Evolutionary conservation across 169 alveolate genomes (phyloP), one percentile per base, ranked within the genome.

Genomic region (Plasmodium relictum): DNA sequence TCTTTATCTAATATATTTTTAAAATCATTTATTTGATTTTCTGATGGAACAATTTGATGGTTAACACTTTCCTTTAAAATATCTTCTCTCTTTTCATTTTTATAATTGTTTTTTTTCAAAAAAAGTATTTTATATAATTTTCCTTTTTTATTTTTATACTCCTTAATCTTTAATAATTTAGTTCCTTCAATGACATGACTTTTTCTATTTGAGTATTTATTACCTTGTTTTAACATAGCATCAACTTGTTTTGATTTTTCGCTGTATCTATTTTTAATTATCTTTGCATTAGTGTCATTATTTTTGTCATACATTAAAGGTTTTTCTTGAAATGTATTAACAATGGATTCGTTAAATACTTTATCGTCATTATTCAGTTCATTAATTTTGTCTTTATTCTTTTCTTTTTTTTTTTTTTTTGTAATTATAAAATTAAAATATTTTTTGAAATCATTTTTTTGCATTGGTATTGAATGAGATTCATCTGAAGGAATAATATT

Each of bases 351-450:
- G 39, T 31, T 31, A 31, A 31, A 31, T 2, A 31, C 3, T 3
- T 31, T 31, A 26, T 14, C 14, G 6, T 62, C 66, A 18, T 45
- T 18, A 26, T 61, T 41, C 16, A 2, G 48, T 42, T 61, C 59
- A 31, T 14, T 5, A 62, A 37, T 54, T 44, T 62, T 62, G n/a
- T 6, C 24, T 76, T 76, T 76, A 18, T 76, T n/a, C 14, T 12
- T 76, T 76, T 59, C 37, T 26, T 37, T 20, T 37, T 62, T 5
- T 20, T 45, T 76, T 58, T 76, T 31, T 62, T 68, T 76, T 18
- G 41, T 62, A 54, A 76, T 76, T 62, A 76, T 45, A 52, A 76
- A 76, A 42, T 76, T 59, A 18, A 76, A 62, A 76, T 76, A 76
- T 20, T 63, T 76, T 76, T 68, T 63, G 16, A 61, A 63, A 18